phyloP scores from a whole-genome alignment of 805 yeast species.

The Wickerhamomyces hampshirensis region DNA sequence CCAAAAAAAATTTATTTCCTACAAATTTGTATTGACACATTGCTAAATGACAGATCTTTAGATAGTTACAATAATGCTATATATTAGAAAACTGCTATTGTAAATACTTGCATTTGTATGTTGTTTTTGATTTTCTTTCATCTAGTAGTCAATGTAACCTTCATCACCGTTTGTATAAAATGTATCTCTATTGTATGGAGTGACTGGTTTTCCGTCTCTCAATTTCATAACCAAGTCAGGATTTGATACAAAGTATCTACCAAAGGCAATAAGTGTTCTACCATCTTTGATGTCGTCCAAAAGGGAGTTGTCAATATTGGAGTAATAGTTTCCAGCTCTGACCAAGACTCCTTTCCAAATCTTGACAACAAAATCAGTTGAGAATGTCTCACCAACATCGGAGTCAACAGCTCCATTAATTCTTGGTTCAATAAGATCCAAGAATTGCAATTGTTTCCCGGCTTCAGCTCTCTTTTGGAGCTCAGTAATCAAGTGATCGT shows the following conservation, averaged over 20 bases:
- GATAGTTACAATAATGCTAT: too few species aligned
- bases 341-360: slow-evolving; percentile 23
- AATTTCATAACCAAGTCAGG: slow-evolving; percentile 35
- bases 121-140: too few species aligned
- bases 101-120: too few species aligned
- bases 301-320: slow-evolving; percentile 27
- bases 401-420: not conserved
- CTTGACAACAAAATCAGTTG: slow-evolving; percentile 9
- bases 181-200: slow-evolving; percentile 32
- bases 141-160: slow-evolving; percentile 9
- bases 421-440: slow-evolving; percentile 44
- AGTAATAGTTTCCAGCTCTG: slow-evolving; percentile 26
- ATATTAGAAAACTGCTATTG: too few species aligned
- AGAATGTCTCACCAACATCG: not conserved
- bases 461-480: slow-evolving; percentile 32
- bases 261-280: slow-evolving; percentile 17
- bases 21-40: too few species aligned
- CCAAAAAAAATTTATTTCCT: too few species aligned
- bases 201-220: slow-evolving; percentile 27
- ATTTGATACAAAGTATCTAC: slow-evolving; percentile 33
- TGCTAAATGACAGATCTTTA: too few species aligned
- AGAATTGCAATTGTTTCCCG: slow-evolving; percentile 36
- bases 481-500: slow-evolving; percentile 36
- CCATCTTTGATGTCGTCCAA: slow-evolving; percentile 29
- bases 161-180: slow-evolving; percentile 24